phyloP scores from a whole-genome alignment of 2,329 filamentous ascomycete species.

The Diplodia scrobiculata region DNA sequence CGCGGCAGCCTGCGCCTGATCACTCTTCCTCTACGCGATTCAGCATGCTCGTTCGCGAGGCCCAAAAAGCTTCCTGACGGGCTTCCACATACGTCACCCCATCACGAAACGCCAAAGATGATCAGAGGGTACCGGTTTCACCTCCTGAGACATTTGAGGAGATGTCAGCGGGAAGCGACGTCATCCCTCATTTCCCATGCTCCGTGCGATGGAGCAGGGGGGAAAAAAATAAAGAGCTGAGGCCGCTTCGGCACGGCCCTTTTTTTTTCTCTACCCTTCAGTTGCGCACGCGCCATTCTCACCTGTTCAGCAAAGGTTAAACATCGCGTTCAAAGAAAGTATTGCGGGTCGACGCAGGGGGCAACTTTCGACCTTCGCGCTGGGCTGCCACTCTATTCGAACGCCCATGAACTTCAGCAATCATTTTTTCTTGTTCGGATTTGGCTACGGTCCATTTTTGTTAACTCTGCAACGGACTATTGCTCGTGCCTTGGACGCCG shows the following conservation, averaged over 20 bases:
- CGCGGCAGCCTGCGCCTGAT: not conserved
- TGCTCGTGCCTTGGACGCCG: not conserved
- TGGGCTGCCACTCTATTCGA: not conserved
- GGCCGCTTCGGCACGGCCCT: constrained; percentile 21
- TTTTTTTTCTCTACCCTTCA: not conserved
- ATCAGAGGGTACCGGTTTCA: constrained; percentile 18
- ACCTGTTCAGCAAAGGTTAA: not conserved
- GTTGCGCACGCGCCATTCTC: not conserved
- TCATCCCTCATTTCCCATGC: constrained; percentile 22
- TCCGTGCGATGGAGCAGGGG: constrained; percentile 7
- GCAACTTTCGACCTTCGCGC: not conserved
- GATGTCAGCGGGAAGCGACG: not conserved
- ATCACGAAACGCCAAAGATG: constrained; percentile 12
- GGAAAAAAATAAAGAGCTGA: not conserved
- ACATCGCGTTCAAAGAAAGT: not conserved
- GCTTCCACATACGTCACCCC: constrained; percentile 15
- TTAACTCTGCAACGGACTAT: not conserved
- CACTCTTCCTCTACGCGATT: not conserved
- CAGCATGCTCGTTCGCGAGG: constrained; percentile 2
- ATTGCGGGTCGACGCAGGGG: constrained; percentile 21
- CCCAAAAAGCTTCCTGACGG: constrained; percentile 2
- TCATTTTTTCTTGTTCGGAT: not conserved
- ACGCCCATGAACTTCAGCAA: not conserved
- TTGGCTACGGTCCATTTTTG: not conserved
- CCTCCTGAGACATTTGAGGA: constrained; percentile 12